A percentile compares a stretch with the other conserved stretches of the same genome.
Evolutionary conservation across 1,284 basidiomycete genomes (phyloP).

Genomic region (Irpex lacteus): DNA sequence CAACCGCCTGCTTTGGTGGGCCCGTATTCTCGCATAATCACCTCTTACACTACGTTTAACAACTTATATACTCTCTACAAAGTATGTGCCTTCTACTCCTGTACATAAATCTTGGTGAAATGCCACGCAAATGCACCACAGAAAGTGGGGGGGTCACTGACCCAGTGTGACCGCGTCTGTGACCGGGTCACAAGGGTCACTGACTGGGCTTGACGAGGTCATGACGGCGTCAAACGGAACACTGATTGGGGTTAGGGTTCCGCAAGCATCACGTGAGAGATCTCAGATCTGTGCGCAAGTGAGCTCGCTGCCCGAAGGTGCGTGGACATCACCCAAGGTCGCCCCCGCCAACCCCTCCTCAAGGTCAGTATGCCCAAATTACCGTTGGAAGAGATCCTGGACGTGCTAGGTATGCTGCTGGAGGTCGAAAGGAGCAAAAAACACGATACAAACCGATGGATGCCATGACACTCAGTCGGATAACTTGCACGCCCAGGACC

Average conservation of each 20-base stretch:
- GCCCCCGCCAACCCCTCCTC: slow-evolving; percentile 39
- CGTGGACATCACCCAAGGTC: slow-evolving; percentile 20
- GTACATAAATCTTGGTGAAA: no score
- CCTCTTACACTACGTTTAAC: no score
- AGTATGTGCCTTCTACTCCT: no score
- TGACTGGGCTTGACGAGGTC: background rate
- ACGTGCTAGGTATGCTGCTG: background rate
- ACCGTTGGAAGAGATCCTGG: background rate
- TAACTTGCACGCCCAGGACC: slow-evolving; percentile 23
- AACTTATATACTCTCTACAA: no score
- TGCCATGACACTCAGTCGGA: slow-evolving; percentile 28
- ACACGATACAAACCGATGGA: slow-evolving; percentile 23
- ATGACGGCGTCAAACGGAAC: no score
- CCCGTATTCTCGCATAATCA: no score
- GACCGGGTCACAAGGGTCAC: no score
- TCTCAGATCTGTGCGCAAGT: slow-evolving; percentile 11
- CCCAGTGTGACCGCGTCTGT: no score
- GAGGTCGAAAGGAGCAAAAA: background rate
- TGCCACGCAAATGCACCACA: no score
- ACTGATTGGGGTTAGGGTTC: background rate
- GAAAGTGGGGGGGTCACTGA: no score
- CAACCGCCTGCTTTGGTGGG: no score
- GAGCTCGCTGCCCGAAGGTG: background rate
- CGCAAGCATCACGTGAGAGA: slow-evolving; percentile 8
- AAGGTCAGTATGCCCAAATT: slow-evolving; percentile 47